Evolutionary conservation across 1,139 yeast species (phyloP), one percentile per base, ranked within the genome.

Genomic region (Pichia sp.): DNA sequence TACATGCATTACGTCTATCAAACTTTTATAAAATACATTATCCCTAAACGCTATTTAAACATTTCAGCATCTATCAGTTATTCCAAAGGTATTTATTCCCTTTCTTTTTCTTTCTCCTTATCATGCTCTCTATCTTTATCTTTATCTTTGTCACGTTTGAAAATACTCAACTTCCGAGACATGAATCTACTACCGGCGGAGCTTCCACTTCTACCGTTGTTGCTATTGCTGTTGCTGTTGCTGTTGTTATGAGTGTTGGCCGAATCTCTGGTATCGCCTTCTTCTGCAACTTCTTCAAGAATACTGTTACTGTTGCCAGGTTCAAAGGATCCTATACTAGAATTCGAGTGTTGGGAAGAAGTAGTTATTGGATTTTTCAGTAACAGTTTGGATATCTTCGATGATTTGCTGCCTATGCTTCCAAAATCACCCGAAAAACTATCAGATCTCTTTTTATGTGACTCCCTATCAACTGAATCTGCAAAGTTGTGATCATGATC

Each of bases 141-240:
- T 35, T 41, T 45, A n/a, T 47, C 51, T 36, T 49, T 46, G 29
- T 47, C 49, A 37, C 52, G 49, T 38, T 47, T 51, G 33, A 16
- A 16, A 16, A 16, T 16, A 16, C 33, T 31, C 33, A 31, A 10
- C 10, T 51, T 51, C 9, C 53, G 47, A 44, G 52, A 45, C 38
- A 48, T 49, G 11, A 52, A 38, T 35, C 44, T 49, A 31, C 52
- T 44, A 11, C 49, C 45, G 44, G 45, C 45, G 27, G 44, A 47
- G 9, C 47, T 46, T 6, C 47, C 39, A n/a, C 32, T 37, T 6
- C 43, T 34, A 16, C 23, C 23, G 23, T 16, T 16, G 23, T 16
- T 16, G 7, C 40, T 27, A 29, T 29, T 39, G 29, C 28, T 39
- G 7, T 10, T 16, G 23, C 23, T 16, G 23, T 16, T 16, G 23